A percentile compares a stretch with the other conserved stretches of the same genome.
Conservation (phyloP, 495 filamentous ascomycete genomes). For the Trichoderma gamsii region DNA sequence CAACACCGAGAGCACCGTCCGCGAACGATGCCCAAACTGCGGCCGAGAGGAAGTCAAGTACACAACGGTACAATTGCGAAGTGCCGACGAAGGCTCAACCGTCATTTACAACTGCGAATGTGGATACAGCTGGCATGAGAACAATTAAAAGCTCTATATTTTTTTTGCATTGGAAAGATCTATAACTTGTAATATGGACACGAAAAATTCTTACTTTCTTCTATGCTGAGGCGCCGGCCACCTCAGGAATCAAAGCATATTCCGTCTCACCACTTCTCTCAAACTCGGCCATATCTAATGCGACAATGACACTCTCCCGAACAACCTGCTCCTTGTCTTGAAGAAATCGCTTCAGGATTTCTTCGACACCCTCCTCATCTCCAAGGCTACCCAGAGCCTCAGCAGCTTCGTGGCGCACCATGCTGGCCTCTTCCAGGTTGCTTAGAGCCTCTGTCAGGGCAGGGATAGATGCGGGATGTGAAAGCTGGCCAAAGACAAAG, state of each 20-base stretch:
- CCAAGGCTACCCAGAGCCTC: constrained; percentile 96
- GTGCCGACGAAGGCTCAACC: constrained; percentile 92
- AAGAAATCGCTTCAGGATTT: constrained; percentile 73
- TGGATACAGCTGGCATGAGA: constrained; percentile 62
- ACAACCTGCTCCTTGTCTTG: constrained; percentile 90
- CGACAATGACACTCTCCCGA: constrained; percentile 88
- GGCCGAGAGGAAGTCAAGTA: constrained; percentile 78
- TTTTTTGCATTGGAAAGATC: neutral
- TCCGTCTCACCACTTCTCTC: constrained; percentile 84
- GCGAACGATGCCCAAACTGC: constrained; percentile 71
- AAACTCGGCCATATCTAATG: constrained; percentile 95
- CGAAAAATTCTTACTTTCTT: constrained; percentile 6
- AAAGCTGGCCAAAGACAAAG: constrained; percentile 95
- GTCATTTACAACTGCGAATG: constrained; percentile 85
- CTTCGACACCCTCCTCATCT: constrained; percentile 87
- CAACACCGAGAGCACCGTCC: constrained; percentile 63
- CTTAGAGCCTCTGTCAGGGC: constrained; percentile 73
- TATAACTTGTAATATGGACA: neutral
- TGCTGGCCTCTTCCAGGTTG: constrained; percentile 74
- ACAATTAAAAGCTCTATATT: constrained; percentile 42
- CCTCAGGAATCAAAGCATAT: constrained; percentile 81
- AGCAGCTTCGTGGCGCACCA: constrained; percentile 97
- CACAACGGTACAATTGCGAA: constrained; percentile 76
- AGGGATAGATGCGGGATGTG: constrained; percentile 92
- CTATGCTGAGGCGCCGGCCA: constrained; percentile 29